These are phyloP conservation scores for Penicillium sp. DNA, from an alignment of 2,329 filamentous ascomycete genomes.

Conservation along the genomic window DNA sequence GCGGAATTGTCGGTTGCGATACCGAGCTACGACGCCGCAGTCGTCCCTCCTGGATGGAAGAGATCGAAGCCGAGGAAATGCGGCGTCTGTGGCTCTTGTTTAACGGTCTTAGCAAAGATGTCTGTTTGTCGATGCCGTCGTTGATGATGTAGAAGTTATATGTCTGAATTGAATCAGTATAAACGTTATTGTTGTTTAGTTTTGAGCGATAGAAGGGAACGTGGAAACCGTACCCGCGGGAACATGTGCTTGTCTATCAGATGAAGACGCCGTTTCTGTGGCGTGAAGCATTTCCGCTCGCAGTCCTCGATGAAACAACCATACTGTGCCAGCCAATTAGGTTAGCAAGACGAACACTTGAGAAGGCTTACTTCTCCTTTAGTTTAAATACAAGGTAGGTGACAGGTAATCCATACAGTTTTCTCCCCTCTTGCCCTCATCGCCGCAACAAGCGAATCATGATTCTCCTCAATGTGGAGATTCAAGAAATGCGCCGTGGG, in stretches of 20 bases:
- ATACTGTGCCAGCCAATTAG: slow-evolving; percentile 59
- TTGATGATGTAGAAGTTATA: slow-evolving; percentile 89
- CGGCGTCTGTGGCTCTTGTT: slow-evolving; percentile 39
- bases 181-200: background rate
- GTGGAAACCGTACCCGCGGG: slow-evolving; percentile 58
- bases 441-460: slow-evolving; percentile 77
- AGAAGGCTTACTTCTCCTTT: too few species aligned
- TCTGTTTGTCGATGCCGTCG: slow-evolving; percentile 83
- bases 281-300: slow-evolving; percentile 79
- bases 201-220: background rate
- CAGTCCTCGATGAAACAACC: slow-evolving; percentile 89
- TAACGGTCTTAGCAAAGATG: slow-evolving; percentile 68
- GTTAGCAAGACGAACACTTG: background rate
- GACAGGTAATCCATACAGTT: slow-evolving; percentile 62
- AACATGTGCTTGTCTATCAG: slow-evolving; percentile 94
- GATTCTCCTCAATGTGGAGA: slow-evolving; percentile 87
- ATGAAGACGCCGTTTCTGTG: slow-evolving; percentile 83
- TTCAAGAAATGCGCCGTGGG: slow-evolving; percentile 79
- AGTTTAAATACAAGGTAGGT: too few species aligned
- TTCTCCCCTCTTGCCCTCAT: slow-evolving; percentile 80
- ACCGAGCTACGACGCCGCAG: slow-evolving; percentile 37
- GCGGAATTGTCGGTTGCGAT: slow-evolving; percentile 30
- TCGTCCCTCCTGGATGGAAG: slow-evolving; percentile 40
- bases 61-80: slow-evolving; percentile 37
- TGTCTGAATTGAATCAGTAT: slow-evolving; percentile 50